Percentiles rank a stretch among this genome's conserved stretches.
Evolutionary conservation across 257 asterid species (phyloP).

Genomic region (Capsicum rhomboideum): DNA sequence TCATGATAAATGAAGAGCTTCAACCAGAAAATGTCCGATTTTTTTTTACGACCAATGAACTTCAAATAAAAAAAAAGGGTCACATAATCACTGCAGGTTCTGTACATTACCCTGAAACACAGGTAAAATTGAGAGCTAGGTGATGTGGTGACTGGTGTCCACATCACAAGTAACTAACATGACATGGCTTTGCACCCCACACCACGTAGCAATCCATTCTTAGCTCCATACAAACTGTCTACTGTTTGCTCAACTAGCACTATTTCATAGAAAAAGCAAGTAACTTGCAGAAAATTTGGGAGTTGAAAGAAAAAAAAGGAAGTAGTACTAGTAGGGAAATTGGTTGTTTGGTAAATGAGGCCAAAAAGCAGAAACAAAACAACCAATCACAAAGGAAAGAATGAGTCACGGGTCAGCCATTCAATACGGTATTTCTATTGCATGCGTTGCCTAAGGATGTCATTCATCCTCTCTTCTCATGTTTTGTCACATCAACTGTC

Average conservation of each 20-base stretch:
- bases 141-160: not conserved
- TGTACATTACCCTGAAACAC: not conserved
- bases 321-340: not conserved
- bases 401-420: not conserved
- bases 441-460: not conserved
- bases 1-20: not conserved
- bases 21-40: not conserved
- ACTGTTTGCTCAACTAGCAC: not conserved
- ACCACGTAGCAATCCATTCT: not conserved
- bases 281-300: conserved; percentile 3
- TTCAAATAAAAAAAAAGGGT: not conserved
- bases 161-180: not conserved
- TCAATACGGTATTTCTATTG: not conserved
- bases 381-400: not conserved
- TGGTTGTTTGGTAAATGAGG: conserved; percentile 17
- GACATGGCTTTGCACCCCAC: not conserved
- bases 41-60: not conserved
- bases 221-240: not conserved
- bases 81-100: not conserved
- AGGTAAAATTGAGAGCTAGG: not conserved
- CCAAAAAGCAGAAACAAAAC: not conserved
- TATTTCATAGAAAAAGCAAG: not conserved
- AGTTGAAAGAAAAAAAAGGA: not conserved
- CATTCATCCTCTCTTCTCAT: not conserved
- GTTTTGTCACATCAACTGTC: not conserved